These are phyloP conservation scores for Verruconis gallopava DNA, from an alignment of 2,329 filamentous ascomycete genomes.

Conservation along the genomic window DNA sequence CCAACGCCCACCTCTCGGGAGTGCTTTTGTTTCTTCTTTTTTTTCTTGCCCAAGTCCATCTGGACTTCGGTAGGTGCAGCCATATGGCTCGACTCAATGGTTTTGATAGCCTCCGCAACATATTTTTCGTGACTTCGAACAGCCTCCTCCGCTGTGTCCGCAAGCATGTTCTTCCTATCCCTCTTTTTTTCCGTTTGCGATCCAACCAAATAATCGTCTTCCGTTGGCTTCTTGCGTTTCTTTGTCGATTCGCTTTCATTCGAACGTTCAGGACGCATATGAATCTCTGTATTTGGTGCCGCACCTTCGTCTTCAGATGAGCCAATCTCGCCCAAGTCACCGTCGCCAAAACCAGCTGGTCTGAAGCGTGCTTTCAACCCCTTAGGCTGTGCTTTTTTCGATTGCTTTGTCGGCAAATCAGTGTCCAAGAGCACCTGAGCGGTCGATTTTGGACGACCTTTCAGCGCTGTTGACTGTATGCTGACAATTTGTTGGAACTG, in stretches of 20 bases:
- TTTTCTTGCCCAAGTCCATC: constrained; percentile 3
- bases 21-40: constrained; percentile 9
- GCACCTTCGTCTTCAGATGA: constrained; percentile 27
- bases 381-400: constrained; percentile 51
- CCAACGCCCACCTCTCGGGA: not conserved
- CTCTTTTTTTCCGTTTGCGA: constrained; percentile 6
- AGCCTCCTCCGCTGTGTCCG: not conserved
- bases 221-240: constrained; percentile 3
- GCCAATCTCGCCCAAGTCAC: constrained; percentile 30
- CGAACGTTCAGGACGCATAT: no score
- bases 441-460: not conserved
- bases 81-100: not conserved
- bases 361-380: constrained; percentile 55
- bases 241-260: not conserved
- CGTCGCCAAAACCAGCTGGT: constrained; percentile 46
- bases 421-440: not conserved
- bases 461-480: constrained; percentile 28
- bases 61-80: not conserved
- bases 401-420: constrained; percentile 32
- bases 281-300: no score
- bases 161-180: constrained; percentile 1
- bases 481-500: constrained; percentile 52
- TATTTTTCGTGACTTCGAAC: not conserved
- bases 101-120: not conserved
- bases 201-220: not conserved